Evolutionary conservation across 2,329 filamentous ascomycete genomes (phyloP).

Genomic region (Malbranchea zuffiana): DNA sequence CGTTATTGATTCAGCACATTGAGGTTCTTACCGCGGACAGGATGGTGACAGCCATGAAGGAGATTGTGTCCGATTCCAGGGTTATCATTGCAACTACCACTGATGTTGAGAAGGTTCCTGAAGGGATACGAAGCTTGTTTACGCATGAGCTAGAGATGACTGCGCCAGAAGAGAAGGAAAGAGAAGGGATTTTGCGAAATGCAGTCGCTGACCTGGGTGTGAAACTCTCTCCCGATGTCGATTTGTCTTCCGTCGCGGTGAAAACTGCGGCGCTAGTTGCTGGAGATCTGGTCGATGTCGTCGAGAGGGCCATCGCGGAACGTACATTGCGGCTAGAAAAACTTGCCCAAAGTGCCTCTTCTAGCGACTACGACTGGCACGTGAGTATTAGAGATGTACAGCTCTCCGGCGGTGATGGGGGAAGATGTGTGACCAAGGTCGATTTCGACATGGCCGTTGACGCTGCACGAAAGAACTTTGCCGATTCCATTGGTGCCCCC

Average conservation of each 20-base stretch:
- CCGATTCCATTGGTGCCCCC: constrained; percentile 89
- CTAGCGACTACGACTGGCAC: constrained; percentile 21
- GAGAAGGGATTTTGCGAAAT: constrained; percentile 73
- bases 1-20: constrained; percentile 76
- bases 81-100: constrained; percentile 90
- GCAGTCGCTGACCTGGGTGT: constrained; percentile 68
- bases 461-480: constrained; percentile 92
- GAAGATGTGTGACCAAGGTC: constrained; percentile 63
- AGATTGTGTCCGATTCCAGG: constrained; percentile 66
- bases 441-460: constrained; percentile 94
- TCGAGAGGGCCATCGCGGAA: constrained; percentile 75
- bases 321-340: constrained; percentile 63
- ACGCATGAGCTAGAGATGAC: constrained; percentile 91
- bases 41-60: constrained; percentile 73
- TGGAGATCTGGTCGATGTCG: constrained; percentile 86
- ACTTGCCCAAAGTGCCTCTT: constrained; percentile 41
- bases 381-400: constrained; percentile 74
- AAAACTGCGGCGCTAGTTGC: constrained; percentile 95
- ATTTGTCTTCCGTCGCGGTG: constrained; percentile 72
- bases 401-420: constrained; percentile 69
- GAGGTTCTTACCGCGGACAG: constrained; percentile 85
- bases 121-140: constrained; percentile 80
- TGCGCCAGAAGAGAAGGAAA: constrained; percentile 82
- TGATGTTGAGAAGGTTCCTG: constrained; percentile 86
- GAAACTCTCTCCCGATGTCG: constrained; percentile 69